Conservation (phyloP, 768 basidiomycete species). For the button mushroom (Agaricus bisporus) region DNA sequence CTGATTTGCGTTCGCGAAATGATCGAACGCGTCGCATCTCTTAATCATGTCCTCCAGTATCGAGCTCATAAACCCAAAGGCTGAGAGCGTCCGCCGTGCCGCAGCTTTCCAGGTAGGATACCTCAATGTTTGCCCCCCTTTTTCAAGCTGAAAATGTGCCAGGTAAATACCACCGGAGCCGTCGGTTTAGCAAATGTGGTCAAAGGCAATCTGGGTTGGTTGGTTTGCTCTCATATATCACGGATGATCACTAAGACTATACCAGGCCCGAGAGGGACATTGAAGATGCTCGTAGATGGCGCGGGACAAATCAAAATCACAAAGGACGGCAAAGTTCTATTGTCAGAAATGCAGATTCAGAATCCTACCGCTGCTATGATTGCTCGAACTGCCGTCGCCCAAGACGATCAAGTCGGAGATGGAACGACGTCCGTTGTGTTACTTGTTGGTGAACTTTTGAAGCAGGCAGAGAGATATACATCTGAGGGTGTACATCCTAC, state of each 20-base stretch:
- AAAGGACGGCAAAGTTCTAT: slow-evolving; percentile 96
- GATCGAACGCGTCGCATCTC: slow-evolving; percentile 4
- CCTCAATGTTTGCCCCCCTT: background rate
- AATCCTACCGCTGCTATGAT: slow-evolving; percentile 99
- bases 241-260: background rate
- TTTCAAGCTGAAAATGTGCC: slow-evolving; percentile 13
- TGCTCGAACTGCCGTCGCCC: slow-evolving; percentile 95
- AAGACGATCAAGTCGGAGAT: slow-evolving; percentile 99
- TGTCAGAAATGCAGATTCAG: slow-evolving; percentile 99
- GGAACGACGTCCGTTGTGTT: slow-evolving; percentile 97
- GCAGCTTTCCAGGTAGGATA: slow-evolving; percentile 82
- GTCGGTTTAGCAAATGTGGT: slow-evolving; percentile 97
- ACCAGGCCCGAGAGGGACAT: slow-evolving; percentile 88
- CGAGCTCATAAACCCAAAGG: slow-evolving; percentile 95
- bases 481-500: slow-evolving; percentile 98
- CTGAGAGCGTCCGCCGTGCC: slow-evolving; percentile 85
- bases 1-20: slow-evolving; percentile 3
- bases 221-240: slow-evolving; percentile 2
- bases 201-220: slow-evolving; percentile 89
- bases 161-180: slow-evolving; percentile 92
- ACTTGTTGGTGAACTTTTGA: slow-evolving; percentile 90
- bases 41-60: slow-evolving; percentile 64
- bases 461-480: slow-evolving; percentile 96
- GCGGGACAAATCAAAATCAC: slow-evolving; percentile 99
- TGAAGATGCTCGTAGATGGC: slow-evolving; percentile 99